phyloP scores from a whole-genome alignment of 1,284 basidiomycete genomes.

The Hypsizygus ulmarius region DNA sequence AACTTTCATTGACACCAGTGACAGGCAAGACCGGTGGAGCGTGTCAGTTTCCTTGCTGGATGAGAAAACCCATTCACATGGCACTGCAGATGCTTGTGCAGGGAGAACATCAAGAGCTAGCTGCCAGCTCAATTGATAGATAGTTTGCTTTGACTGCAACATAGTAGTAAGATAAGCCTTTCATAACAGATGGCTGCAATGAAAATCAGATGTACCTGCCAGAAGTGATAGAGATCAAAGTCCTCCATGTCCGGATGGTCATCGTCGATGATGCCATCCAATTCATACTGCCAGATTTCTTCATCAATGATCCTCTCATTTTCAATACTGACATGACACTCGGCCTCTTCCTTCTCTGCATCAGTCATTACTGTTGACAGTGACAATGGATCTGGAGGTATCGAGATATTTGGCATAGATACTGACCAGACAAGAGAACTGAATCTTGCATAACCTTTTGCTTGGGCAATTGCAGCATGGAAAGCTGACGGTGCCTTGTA shows the following conservation, averaged over 20 bases:
- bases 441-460: neutral
- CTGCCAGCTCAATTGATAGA: neutral
- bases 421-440: neutral
- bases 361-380: conserved; percentile 1
- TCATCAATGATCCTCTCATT: no score
- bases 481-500: neutral
- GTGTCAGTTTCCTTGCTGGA: conserved; percentile 6
- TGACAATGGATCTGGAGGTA: neutral
- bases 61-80: conserved; percentile 4
- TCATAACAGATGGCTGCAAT: no score
- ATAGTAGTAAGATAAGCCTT: neutral
- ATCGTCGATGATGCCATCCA: no score
- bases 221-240: conserved; percentile 1
- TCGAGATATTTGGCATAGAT: neutral
- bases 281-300: no score
- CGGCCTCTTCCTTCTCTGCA: conserved; percentile 1
- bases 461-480: neutral
- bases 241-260: no score
- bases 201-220: conserved; percentile 5
- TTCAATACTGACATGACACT: no score
- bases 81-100: conserved; percentile 1
- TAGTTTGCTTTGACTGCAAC: neutral
- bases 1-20: neutral
- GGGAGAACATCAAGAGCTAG: conserved; percentile 3
- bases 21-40: neutral